phyloP scores from a whole-genome alignment of 2,329 filamentous ascomycete species.

The Ascochyta viciae-villosae region DNA sequence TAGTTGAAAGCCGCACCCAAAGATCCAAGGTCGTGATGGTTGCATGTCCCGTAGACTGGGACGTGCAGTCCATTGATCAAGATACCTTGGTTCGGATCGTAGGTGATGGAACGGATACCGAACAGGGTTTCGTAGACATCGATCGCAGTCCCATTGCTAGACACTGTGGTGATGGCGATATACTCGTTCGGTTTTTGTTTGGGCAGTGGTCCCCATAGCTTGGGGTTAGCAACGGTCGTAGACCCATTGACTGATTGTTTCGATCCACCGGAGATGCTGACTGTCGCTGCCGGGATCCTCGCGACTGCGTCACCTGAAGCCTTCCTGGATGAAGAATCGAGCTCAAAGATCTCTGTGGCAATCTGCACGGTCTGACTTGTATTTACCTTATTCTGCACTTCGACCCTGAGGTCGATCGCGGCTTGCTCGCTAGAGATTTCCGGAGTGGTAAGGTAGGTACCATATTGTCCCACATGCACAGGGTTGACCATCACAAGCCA shows the following conservation, averaged over 20 bases:
- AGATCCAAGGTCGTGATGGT: constrained; percentile 61
- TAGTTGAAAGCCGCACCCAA: constrained; percentile 60
- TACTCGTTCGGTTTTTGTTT: constrained; percentile 58
- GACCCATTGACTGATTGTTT: constrained; percentile 49
- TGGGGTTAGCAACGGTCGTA: constrained; percentile 49
- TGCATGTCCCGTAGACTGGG: constrained; percentile 56
- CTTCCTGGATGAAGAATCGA: constrained; percentile 44
- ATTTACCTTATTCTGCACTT: constrained; percentile 56
- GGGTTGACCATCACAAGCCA: constrained; percentile 60
- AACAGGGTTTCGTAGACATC: constrained; percentile 60
- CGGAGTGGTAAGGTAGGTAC: constrained; percentile 57
- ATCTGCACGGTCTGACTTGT: constrained; percentile 48
- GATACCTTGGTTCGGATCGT: constrained; percentile 53
- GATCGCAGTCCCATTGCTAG: constrained; percentile 28
- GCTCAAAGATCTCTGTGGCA: constrained; percentile 50
- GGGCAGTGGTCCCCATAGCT: constrained; percentile 59
- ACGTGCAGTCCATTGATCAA: constrained; percentile 57
- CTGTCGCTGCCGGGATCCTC: constrained; percentile 41
- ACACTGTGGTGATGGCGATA: constrained; percentile 52
- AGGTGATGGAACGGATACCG: constrained; percentile 57
- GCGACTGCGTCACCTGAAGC: constrained; percentile 38
- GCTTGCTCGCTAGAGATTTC: constrained; percentile 56
- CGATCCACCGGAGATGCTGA: constrained; percentile 40
- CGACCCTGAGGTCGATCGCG: constrained; percentile 53
- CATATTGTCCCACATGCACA: constrained; percentile 57